These are phyloP conservation scores for Tribonema minus DNA, from an alignment of 108 stramenopile species.

Conservation along the genomic window DNA sequence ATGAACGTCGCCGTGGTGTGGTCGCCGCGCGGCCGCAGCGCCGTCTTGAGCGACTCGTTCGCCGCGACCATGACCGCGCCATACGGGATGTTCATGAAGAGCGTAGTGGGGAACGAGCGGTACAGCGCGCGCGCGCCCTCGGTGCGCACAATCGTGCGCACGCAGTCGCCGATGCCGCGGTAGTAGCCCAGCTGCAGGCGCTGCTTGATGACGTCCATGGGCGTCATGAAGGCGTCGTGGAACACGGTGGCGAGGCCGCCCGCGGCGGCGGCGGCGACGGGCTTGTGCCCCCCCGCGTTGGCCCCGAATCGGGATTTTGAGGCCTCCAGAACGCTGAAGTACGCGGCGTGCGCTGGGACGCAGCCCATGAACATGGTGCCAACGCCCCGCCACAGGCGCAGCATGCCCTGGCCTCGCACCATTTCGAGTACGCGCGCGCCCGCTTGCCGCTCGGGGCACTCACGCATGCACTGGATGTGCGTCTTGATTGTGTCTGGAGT, in stretches of 20 bases:
- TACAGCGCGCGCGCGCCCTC: slow-evolving; percentile 74
- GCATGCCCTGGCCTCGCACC: slow-evolving; percentile 50
- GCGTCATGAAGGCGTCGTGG: slow-evolving; percentile 93
- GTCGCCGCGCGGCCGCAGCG: slow-evolving; percentile 41
- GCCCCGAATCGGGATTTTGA: slow-evolving; percentile 61
- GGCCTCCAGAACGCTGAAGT: slow-evolving; percentile 86
- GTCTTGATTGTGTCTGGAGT: slow-evolving; percentile 96
- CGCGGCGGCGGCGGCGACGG: slow-evolving; percentile 61
- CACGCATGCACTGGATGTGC: slow-evolving; percentile 73
- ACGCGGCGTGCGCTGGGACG: slow-evolving; percentile 94
- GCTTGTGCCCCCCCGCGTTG: slow-evolving; percentile 32
- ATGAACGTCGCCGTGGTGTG: slow-evolving; percentile 52
- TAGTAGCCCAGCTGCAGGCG: slow-evolving; percentile 96
- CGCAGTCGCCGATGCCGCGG: slow-evolving; percentile 64
- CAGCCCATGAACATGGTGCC: slow-evolving; percentile 89
- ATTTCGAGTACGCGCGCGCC: slow-evolving; percentile 2
- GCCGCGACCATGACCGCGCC: slow-evolving; percentile 89
- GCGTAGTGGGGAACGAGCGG: slow-evolving; percentile 81
- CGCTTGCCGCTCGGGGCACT: slow-evolving; percentile 33
- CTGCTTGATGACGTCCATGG: slow-evolving; percentile 98
- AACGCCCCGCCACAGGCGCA: slow-evolving; percentile 90
- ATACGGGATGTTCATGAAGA: slow-evolving; percentile 94
- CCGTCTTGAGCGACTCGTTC: slow-evolving; percentile 75
- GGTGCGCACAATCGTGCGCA: slow-evolving; percentile 37
- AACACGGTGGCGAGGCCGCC: slow-evolving; percentile 79